Percentiles rank a stretch among this genome's conserved stretches.
These are phyloP conservation scores for Symbiodinium natans DNA, from an alignment of 73 alveolate genomes.

Conservation along the genomic window DNA sequence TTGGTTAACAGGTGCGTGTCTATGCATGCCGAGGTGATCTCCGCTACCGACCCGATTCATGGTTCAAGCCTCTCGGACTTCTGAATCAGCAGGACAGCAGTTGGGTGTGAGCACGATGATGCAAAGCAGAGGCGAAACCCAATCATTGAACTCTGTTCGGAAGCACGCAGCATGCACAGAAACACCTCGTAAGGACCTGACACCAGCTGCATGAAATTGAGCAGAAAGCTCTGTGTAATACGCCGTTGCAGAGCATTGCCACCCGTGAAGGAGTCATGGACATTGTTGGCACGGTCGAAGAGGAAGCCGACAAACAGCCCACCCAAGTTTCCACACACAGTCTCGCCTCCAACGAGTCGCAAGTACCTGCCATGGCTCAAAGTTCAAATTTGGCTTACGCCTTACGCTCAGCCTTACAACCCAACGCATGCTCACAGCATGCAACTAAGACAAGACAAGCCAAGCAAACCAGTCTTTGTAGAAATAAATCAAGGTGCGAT, in stretches of 20 bases:
- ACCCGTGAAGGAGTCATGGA: conserved; percentile 81
- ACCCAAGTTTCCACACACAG: conserved; percentile 87
- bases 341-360: conserved; percentile 85
- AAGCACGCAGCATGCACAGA: too few species aligned
- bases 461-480: conserved; percentile 81
- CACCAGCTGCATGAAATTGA: conserved; percentile 79
- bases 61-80: too few species aligned
- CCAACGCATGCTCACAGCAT: too few species aligned
- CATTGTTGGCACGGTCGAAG: conserved; percentile 85
- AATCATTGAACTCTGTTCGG: too few species aligned
- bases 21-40: too few species aligned
- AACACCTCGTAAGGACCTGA: not conserved
- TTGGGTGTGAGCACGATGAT: too few species aligned
- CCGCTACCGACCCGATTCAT: too few species aligned
- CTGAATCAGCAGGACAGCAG: too few species aligned
- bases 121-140: too few species aligned
- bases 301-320: conserved; percentile 92
- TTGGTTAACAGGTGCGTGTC: too few species aligned
- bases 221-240: conserved; percentile 85
- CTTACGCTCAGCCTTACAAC: too few species aligned
- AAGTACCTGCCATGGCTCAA: conserved; percentile 33
- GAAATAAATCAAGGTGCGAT: conserved; percentile 83
- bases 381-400: too few species aligned
- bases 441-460: not conserved
- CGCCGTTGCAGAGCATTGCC: conserved; percentile 90